Base-by-base conservation (phyloP, 176 grass and related monocot species). In the Bolboschoenus planiculmis region DNA sequence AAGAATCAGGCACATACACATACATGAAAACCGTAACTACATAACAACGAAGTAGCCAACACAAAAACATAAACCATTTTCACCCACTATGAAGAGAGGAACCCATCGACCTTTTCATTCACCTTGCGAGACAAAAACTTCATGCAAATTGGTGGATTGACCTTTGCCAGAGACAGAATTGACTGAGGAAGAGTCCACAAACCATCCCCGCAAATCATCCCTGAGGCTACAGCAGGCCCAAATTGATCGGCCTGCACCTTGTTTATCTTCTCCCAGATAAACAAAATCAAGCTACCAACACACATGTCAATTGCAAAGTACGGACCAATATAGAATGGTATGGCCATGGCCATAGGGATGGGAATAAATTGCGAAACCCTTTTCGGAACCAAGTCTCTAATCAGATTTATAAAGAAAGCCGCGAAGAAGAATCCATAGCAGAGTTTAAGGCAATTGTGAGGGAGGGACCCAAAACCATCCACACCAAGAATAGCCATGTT, bases 261-360 rank as follows among this genome's bases (percentile, higher is more conserved):
- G 66, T 97, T 88, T 47, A 92, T 23, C 85, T 30, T 89, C 81
- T 85, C 77, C 95, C 95, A 97, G 20, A 94, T 75, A 37, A 91
- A 97, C 68, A 97, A 83, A 82, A 94, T 87, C 29, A 79, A 3
- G 56, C 88, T 71, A 42, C 95, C 92, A 3, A 97, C 39, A 70
- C 78, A 91, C 95, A 97, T 97, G 48, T 97, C 95, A 16, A 97
- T 94, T 35, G 92, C 92, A n/a, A 97, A 97, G 81, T 92, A 92
- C 2, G 92, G 78, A 9, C 95, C 95, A 2, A 97, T 85, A 87
- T 91, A 97, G 63, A 97, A 97, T 50, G 95, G 95, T 56, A 97
- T 92, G 0, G 95, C 95, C 90, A 97, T 97, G 9, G 90, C 95
- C 95, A 97, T 97, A 2, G 95, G 92, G 43, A 94, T 74, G n/a